Evolutionary conservation across 352 stramenopile species (phyloP).

Genomic region (Phytophthora constricta): DNA sequence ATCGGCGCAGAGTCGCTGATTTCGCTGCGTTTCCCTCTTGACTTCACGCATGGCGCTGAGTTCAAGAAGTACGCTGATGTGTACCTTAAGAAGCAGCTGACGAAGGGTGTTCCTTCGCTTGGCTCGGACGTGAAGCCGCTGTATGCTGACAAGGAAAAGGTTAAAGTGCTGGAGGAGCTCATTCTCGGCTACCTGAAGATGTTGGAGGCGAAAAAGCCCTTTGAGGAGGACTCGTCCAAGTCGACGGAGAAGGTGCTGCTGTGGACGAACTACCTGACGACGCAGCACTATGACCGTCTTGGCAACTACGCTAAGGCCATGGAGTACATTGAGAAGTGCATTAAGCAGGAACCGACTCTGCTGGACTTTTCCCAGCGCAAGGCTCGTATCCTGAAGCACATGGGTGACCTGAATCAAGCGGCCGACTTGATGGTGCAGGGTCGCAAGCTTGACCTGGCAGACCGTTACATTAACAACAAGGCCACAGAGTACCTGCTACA

Average conservation of each 20-base stretch:
- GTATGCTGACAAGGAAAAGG: slow-evolving; percentile 73
- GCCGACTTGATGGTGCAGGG: slow-evolving; percentile 93
- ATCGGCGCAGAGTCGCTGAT: slow-evolving; percentile 78
- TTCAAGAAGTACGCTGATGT: slow-evolving; percentile 77
- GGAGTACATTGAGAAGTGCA: slow-evolving; percentile 92
- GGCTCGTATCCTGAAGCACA: slow-evolving; percentile 93
- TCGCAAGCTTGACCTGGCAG: slow-evolving; percentile 95
- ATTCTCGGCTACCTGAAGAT: slow-evolving; percentile 83
- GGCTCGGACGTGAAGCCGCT: slow-evolving; percentile 94
- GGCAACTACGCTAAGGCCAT: slow-evolving; percentile 90
- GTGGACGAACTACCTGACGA: slow-evolving; percentile 93
- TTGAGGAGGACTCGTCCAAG: slow-evolving; percentile 39
- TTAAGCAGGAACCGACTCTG: slow-evolving; percentile 89
- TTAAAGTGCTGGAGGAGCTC: slow-evolving; percentile 73
- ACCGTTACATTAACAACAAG: slow-evolving; percentile 99
- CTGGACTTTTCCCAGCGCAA: slow-evolving; percentile 97
- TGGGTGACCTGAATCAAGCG: slow-evolving; percentile 90
- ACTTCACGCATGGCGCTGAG: slow-evolving; percentile 78
- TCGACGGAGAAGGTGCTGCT: slow-evolving; percentile 56
- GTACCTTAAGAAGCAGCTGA: slow-evolving; percentile 75
- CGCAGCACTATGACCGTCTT: slow-evolving; percentile 93
- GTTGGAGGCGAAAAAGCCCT: slow-evolving; percentile 68
- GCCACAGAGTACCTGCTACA: slow-evolving; percentile 97
- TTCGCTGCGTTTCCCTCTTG: slow-evolving; percentile 92
- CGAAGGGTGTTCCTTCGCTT: slow-evolving; percentile 94